Base-by-base conservation (phyloP, 179 eudicot species). In the Vitellaria paradoxa region DNA sequence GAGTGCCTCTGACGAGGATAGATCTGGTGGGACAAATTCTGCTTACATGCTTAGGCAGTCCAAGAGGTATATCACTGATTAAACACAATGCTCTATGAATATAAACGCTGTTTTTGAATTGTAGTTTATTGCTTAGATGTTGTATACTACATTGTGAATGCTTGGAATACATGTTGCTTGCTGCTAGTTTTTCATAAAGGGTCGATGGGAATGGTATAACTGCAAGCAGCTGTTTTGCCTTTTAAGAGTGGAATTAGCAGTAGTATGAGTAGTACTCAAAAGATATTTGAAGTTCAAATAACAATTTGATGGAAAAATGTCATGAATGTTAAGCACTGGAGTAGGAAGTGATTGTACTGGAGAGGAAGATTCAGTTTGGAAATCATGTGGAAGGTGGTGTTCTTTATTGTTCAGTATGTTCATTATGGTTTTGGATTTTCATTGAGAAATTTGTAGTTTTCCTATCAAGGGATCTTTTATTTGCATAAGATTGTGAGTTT, bases 1-100 rank as follows among this genome's bases (percentile, higher is more conserved):
- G 83, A 79, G 84, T 17, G 78, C 55, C 45, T 84, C 83, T 0
- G 96, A 89, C 7, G 96, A 93, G 21, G 93, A 90, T 17, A 91
- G 86, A 76, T 30, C 82, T 7, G 76, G 57, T 50, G 81, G 82
- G 15, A 85, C 89, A 59, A 72, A 72, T 6, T 63, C 81, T 10
- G 78, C 74, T 15, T 77, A 59, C 30, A 55, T 76, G 49, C 86
- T 80, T 65, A 90, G 88, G 83, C 94, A 85, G 72, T 78, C 82
- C 0, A 93, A 91, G 84, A 93, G 96, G 97, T 93, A 85, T 53
- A 24, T 50, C 60, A 70, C n/a, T 70, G 30, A 21, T 50, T 23
- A 49, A 13, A 69, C 23, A 3, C 37, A 11, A 4, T 21, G 10
- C 6, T 20, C 73, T 52, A 49, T 70, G 30, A 14, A 13, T 11